Evolutionary conservation across 2,329 filamentous ascomycete species (phyloP).

Genomic region (Penicillium brevicompactum): DNA sequence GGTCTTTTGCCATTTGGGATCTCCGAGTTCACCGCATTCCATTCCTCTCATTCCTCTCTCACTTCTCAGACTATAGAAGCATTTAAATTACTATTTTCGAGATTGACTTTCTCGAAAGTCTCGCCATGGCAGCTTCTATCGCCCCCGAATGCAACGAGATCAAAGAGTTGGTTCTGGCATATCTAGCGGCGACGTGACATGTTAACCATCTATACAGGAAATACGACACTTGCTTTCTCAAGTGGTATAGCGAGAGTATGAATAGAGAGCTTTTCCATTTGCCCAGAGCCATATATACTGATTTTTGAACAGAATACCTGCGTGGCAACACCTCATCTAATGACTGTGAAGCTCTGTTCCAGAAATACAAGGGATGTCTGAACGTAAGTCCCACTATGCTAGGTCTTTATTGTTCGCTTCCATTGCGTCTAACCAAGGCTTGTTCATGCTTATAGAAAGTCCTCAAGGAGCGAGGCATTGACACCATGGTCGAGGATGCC

Average conservation of each 20-base stretch:
- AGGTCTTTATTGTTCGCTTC: neutral
- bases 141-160: constrained; percentile 93
- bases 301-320: constrained; percentile 71
- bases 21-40: constrained; percentile 6
- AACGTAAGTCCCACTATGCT: constrained; percentile 58
- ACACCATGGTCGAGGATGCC: constrained; percentile 89
- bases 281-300: constrained; percentile 6
- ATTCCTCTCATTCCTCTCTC: neutral
- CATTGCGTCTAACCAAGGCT: neutral
- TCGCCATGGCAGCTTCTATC: constrained; percentile 84
- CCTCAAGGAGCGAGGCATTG: constrained; percentile 85
- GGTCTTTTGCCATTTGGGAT: constrained; percentile 2
- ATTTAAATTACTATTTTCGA: neutral
- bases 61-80: neutral
- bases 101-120: neutral
- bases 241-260: constrained; percentile 98
- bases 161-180: constrained; percentile 71
- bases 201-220: constrained; percentile 57
- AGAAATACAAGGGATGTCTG: constrained; percentile 84
- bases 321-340: constrained; percentile 79
- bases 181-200: constrained; percentile 6
- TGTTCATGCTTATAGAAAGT: constrained; percentile 64
- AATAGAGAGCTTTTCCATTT: neutral
- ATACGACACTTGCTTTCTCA: constrained; percentile 96
- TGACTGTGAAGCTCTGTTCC: constrained; percentile 84